Conservation (phyloP, 176 grass and related monocot species). For the Avena insularis region DNA sequence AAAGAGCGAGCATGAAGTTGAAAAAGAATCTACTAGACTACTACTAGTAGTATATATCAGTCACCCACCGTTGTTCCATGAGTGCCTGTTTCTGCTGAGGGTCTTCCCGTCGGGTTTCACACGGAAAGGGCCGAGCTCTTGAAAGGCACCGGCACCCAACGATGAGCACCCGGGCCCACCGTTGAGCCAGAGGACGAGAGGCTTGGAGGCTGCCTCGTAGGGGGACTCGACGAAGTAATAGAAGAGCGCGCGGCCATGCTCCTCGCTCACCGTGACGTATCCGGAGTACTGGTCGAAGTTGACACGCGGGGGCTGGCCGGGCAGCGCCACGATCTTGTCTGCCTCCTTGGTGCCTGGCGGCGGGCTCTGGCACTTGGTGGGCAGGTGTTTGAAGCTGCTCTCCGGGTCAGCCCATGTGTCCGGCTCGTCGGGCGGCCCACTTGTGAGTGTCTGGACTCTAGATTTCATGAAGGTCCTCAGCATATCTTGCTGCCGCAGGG, state of each 20-base stretch:
- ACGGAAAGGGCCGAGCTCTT: constrained; percentile 66
- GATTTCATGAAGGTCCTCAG: neutral
- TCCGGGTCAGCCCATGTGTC: constrained; percentile 8
- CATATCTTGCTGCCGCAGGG: neutral
- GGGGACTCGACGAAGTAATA: constrained; percentile 73
- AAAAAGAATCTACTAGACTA: too few relatives aligned
- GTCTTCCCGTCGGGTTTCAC: constrained; percentile 65
- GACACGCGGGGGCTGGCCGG: constrained; percentile 60
- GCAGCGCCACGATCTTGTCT: constrained; percentile 60
- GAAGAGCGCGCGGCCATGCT: constrained; percentile 64
- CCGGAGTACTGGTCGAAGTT: constrained; percentile 66
- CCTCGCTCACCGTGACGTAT: constrained; percentile 55
- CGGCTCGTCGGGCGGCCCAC: neutral
- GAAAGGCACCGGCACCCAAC: constrained; percentile 54
- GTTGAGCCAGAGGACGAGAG: constrained; percentile 71
- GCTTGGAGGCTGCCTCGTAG: constrained; percentile 46
- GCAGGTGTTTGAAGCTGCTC: constrained; percentile 5
- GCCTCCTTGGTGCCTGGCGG: constrained; percentile 49
- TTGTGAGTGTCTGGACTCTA: neutral
- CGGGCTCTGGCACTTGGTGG: neutral
- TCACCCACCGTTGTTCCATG: constrained; percentile 62
- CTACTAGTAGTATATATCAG: too few relatives aligned
- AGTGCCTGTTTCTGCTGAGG: constrained; percentile 46
- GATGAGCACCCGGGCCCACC: constrained; percentile 66
- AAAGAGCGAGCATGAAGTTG: too few relatives aligned